phyloP scores from a whole-genome alignment of 75 land plant genomes.

The Azolla pinnata region DNA sequence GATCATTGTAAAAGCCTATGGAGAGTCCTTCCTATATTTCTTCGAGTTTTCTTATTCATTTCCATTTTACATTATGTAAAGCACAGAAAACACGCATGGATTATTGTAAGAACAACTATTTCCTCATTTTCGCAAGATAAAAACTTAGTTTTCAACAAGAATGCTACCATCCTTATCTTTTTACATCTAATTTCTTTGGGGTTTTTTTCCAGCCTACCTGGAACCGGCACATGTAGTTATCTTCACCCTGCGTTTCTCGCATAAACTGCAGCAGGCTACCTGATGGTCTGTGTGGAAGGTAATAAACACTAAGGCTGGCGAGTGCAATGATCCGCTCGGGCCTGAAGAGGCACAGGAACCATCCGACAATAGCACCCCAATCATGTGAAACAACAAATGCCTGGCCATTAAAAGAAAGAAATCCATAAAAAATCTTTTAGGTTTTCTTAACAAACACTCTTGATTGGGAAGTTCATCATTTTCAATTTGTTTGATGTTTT shows the following conservation, averaged over 20 bases:
- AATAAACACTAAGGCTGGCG: slow-evolving; percentile 30
- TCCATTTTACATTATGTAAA: no score
- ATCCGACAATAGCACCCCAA: slow-evolving; percentile 30
- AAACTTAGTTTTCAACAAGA: background rate
- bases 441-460: no score
- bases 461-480: no score
- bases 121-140: no score
- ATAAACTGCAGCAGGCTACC: slow-evolving; percentile 12
- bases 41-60: no score
- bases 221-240: slow-evolving; percentile 27
- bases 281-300: slow-evolving; percentile 15
- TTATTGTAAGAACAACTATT: no score
- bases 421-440: background rate
- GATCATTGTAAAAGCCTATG: no score
- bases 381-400: slow-evolving; percentile 26
- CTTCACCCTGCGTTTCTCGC: slow-evolving; percentile 19
- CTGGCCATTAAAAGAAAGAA: background rate
- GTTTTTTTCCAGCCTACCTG: slow-evolving; percentile 23
- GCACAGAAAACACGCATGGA: no score
- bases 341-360: slow-evolving; percentile 30
- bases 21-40: no score
- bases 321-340: slow-evolving; percentile 34
- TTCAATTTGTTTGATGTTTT: no score
- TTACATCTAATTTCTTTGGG: background rate
- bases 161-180: background rate